Percentiles rank a stretch among this genome's conserved stretches.
These are phyloP conservation scores for Cladophialophora chaetospira DNA, from an alignment of 2,329 filamentous ascomycete genomes.

Conservation along the genomic window DNA sequence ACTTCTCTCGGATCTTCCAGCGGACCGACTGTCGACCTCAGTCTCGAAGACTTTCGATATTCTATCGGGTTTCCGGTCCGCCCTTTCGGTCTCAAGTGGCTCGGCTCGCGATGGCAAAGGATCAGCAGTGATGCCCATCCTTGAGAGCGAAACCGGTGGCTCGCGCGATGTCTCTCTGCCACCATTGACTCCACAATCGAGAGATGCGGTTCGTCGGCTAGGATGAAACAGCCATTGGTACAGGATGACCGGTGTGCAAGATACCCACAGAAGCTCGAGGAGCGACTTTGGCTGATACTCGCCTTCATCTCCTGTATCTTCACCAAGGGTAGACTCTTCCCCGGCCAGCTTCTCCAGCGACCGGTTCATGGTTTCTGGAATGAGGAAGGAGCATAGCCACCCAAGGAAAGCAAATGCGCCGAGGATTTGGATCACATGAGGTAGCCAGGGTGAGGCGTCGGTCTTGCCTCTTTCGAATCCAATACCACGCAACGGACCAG, in stretches of 20 bases:
- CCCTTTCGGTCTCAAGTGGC: neutral
- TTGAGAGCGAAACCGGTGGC: neutral
- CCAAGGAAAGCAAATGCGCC: slow-evolving; percentile 65
- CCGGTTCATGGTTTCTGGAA: slow-evolving; percentile 73
- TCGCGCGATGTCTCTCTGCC: neutral
- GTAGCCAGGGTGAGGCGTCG: slow-evolving; percentile 64
- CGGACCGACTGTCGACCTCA: neutral
- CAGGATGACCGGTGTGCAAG: slow-evolving; percentile 14
- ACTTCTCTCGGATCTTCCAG: neutral
- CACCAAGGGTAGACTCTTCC: slow-evolving; percentile 61
- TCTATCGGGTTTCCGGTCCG: neutral
- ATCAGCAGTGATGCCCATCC: neutral
- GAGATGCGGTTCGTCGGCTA: neutral
- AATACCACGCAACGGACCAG: slow-evolving; percentile 61
- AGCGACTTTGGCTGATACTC: neutral
- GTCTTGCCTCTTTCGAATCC: slow-evolving; percentile 54
- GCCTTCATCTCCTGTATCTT: slow-evolving; percentile 32
- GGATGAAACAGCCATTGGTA: slow-evolving; percentile 3
- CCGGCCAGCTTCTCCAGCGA: slow-evolving; percentile 71
- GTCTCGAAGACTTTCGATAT: slow-evolving; percentile 7
- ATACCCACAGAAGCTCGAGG: slow-evolving; percentile 1
- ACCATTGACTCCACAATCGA: neutral
- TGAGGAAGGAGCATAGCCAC: slow-evolving; percentile 65
- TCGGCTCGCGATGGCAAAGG: neutral
- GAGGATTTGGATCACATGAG: slow-evolving; percentile 62